Evolutionary conservation across 768 basidiomycete species (phyloP).

Genomic region (Lentinula boryana): DNA sequence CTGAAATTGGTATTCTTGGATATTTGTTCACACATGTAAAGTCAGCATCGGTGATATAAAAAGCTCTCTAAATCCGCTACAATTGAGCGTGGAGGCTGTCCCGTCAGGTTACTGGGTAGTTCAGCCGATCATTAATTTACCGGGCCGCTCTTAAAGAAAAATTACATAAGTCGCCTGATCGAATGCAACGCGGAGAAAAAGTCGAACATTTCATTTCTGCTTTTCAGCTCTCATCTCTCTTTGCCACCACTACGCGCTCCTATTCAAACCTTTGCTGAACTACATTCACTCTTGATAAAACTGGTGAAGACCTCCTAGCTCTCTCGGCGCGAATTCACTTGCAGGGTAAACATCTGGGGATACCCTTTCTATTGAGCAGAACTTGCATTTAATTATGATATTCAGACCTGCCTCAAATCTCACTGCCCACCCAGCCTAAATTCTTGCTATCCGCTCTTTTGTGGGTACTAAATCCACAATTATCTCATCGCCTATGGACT

Average conservation of each 20-base stretch:
- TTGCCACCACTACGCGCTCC: not conserved
- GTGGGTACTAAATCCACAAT: not conserved
- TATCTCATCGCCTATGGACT: not conserved
- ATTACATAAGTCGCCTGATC: not conserved
- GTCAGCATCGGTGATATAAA: not conserved
- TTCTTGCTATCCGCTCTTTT: not conserved
- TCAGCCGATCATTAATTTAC: not conserved
- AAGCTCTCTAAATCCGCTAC: not conserved
- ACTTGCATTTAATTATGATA: not conserved
- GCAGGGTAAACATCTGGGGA: not conserved
- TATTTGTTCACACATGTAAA: not conserved
- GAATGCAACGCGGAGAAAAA: not conserved
- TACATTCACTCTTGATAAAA: too few relatives aligned
- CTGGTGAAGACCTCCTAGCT: too few relatives aligned
- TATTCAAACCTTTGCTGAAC: too few relatives aligned
- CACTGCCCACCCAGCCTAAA: not conserved
- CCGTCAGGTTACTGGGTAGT: not conserved
- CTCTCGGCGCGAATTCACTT: too few relatives aligned
- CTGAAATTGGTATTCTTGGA: not conserved
- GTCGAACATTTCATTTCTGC: not conserved
- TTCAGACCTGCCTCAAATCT: not conserved
- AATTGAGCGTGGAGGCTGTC: not conserved
- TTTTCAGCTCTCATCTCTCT: not conserved
- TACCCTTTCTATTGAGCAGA: not conserved
- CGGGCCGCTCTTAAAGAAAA: not conserved